Evolutionary conservation across 257 asterid genomes (phyloP).

Genomic region (Forsythia suspensa): DNA sequence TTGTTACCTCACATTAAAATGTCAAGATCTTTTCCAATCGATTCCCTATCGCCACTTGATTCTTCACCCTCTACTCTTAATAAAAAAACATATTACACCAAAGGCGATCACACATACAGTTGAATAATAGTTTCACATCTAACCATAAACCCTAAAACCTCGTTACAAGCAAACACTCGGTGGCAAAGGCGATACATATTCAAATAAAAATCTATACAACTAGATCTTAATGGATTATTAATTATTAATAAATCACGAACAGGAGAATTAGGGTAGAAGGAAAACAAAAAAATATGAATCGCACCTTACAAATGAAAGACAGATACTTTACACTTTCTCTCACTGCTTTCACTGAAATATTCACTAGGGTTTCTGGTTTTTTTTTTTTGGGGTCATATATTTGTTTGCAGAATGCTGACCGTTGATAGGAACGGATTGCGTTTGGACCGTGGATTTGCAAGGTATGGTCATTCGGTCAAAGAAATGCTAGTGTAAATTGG

Average conservation of each 20-base stretch:
- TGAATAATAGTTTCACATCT: background rate
- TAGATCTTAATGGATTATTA: background rate
- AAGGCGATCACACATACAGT: background rate
- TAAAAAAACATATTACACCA: background rate
- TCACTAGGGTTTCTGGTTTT: background rate
- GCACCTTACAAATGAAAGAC: background rate
- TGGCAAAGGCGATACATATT: background rate
- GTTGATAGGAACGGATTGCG: background rate
- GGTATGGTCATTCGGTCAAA: background rate
- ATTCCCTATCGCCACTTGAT: background rate
- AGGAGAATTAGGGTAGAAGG: background rate
- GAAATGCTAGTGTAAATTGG: background rate
- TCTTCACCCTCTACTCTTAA: background rate
- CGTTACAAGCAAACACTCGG: background rate
- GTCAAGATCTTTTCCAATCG: background rate
- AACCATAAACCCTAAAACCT: slow-evolving; percentile 22
- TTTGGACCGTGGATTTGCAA: background rate
- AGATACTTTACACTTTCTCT: background rate
- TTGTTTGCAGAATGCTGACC: background rate
- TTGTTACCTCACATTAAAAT: background rate
- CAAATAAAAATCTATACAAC: background rate
- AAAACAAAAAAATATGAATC: background rate
- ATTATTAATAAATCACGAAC: slow-evolving; percentile 6
- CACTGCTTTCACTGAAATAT: background rate
- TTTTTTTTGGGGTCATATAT: background rate